phyloP scores from a whole-genome alignment of 2,329 filamentous ascomycete genomes.

The Fusarium secorum region DNA sequence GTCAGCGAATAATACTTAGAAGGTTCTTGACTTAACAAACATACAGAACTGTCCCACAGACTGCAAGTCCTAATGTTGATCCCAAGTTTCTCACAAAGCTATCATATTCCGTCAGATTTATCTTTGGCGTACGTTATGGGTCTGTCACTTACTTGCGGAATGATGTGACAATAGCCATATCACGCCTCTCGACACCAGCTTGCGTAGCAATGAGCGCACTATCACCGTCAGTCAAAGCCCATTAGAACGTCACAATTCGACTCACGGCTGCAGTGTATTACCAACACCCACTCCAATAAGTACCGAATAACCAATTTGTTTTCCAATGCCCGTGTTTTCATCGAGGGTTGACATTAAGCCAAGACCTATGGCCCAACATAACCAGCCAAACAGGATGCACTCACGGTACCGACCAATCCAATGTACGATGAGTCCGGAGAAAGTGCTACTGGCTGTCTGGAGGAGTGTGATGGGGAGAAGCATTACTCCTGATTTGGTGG shows the following conservation, averaged over 20 bases:
- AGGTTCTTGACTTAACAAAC: conserved; percentile 17
- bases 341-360: conserved; percentile 62
- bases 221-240: background rate
- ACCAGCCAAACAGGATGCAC: conserved; percentile 62
- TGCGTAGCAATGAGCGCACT: conserved; percentile 62
- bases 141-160: conserved; percentile 50
- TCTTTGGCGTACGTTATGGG: rapidly evolving
- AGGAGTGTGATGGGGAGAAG: conserved; percentile 54
- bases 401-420: conserved; percentile 62
- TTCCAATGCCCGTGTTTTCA: conserved; percentile 55
- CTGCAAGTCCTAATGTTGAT: conserved; percentile 50
- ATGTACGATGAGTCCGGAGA: conserved; percentile 61
- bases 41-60: conserved; percentile 51
- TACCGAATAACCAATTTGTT: conserved; percentile 63
- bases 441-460: conserved; percentile 56
- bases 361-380: conserved; percentile 60
- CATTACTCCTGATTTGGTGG: conserved; percentile 53
- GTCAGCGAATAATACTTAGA: background rate
- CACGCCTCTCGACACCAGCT: conserved; percentile 59
- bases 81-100: conserved; percentile 53
- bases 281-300: conserved; percentile 61
- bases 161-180: conserved; percentile 55
- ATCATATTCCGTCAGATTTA: background rate
- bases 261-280: conserved; percentile 60
- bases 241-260: background rate